These are phyloP conservation scores for Prunus dulcis DNA, from an alignment of 306 rosid genomes.

Conservation along the genomic window DNA sequence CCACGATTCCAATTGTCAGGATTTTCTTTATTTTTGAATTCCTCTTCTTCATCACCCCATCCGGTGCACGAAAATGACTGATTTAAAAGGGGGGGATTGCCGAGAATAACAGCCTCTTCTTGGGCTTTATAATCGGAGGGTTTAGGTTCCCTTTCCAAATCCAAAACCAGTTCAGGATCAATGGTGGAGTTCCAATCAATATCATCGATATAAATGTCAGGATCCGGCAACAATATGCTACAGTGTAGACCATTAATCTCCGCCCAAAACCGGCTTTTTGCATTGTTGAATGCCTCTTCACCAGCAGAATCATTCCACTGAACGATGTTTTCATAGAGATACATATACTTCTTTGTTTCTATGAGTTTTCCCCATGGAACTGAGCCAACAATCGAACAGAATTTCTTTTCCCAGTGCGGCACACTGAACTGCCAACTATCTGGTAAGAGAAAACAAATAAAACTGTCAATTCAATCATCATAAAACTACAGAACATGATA, in stretches of 20 bases:
- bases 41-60: slow-evolving; percentile 51
- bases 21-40: slow-evolving; percentile 21
- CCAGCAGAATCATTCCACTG: slow-evolving; percentile 82
- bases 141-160: slow-evolving; percentile 50
- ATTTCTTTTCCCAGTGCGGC: slow-evolving; percentile 78
- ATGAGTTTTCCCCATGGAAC: slow-evolving; percentile 66
- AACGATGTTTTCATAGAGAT: slow-evolving; percentile 43
- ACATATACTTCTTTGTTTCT: slow-evolving; percentile 54
- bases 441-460: slow-evolving; percentile 20
- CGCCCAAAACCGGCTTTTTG: slow-evolving; percentile 71
- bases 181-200: slow-evolving; percentile 61
- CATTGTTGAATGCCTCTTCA: slow-evolving; percentile 75
- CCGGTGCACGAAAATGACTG: slow-evolving; percentile 39
- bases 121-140: slow-evolving; percentile 5
- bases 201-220: slow-evolving; percentile 48
- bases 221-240: slow-evolving; percentile 60
- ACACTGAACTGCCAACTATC: slow-evolving; percentile 42
- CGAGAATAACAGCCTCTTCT: slow-evolving; percentile 30
- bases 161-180: slow-evolving; percentile 59
- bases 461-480: slow-evolving; percentile 20
- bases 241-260: slow-evolving; percentile 44
- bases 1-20: slow-evolving; percentile 25
- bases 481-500: slow-evolving; percentile 1
- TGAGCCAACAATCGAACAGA: slow-evolving; percentile 51
- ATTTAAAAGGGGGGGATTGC: slow-evolving; percentile 33